A percentile compares a stretch with the other conserved stretches of the same genome.
These are phyloP conservation scores for Orbilia javanica DNA, from an alignment of 2,329 filamentous ascomycete genomes.

Conservation along the genomic window DNA sequence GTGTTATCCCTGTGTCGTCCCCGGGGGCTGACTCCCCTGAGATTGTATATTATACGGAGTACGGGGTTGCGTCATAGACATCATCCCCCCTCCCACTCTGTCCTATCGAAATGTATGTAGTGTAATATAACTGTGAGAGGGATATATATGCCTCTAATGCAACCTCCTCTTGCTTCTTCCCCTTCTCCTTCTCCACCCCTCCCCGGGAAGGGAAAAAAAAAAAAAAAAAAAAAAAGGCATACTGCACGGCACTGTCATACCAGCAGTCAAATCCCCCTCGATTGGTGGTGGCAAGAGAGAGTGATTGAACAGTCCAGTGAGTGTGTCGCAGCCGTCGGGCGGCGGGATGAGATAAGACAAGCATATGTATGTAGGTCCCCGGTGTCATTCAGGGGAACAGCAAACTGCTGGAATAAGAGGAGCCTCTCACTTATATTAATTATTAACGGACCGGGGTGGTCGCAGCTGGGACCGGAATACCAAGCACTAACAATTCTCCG, in stretches of 20 bases:
- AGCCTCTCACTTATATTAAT: slow-evolving; percentile 30
- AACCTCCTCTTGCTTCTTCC: too few relatives aligned
- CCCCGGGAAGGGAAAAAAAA: too few relatives aligned
- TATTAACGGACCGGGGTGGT: slow-evolving; percentile 25
- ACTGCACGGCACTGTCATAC: background rate
- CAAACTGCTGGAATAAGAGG: background rate
- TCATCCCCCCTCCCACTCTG: too few relatives aligned
- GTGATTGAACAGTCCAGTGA: background rate
- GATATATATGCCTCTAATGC: too few relatives aligned
- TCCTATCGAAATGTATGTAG: too few relatives aligned
- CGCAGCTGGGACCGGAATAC: too few relatives aligned
- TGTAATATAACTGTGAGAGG: too few relatives aligned
- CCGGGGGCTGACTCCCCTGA: too few relatives aligned
- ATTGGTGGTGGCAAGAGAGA: background rate
- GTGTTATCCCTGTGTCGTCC: background rate
- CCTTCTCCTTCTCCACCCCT: too few relatives aligned
- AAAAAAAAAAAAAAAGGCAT: too few relatives aligned
- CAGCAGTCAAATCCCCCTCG: background rate
- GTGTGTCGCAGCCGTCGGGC: slow-evolving; percentile 30
- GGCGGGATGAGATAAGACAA: slow-evolving; percentile 56
- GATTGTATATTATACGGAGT: too few relatives aligned
- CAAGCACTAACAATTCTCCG: slow-evolving; percentile 18
- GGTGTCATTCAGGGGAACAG: slow-evolving; percentile 28
- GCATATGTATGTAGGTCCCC: background rate
- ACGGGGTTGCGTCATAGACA: too few relatives aligned